These are phyloP conservation scores for Auricularia heimuer DNA, from an alignment of 768 basidiomycete genomes.

Conservation along the genomic window DNA sequence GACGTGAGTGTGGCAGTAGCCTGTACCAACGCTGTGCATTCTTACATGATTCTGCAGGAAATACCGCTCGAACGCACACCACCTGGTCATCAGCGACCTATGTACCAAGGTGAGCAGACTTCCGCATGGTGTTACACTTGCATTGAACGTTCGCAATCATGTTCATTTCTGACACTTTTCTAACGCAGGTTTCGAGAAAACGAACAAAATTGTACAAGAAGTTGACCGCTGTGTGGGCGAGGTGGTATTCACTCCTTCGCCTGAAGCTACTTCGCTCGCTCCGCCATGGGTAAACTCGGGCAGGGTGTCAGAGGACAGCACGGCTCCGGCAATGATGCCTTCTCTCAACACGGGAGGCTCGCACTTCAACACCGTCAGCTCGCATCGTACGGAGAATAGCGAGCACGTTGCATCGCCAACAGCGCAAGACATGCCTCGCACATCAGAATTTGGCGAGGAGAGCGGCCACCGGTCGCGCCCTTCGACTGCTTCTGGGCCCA, in stretches of 20 bases:
- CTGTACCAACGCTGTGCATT: too few relatives aligned
- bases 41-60: constrained; percentile 33
- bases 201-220: constrained; percentile 52
- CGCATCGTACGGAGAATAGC: background rate
- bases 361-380: background rate
- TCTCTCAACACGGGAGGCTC: background rate
- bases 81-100: constrained; percentile 65
- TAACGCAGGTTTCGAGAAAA: constrained; percentile 26
- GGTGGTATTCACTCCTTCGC: constrained; percentile 7
- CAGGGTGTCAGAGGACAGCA: background rate
- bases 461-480: background rate
- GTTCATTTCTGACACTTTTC: background rate
- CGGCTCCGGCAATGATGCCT: background rate
- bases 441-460: background rate
- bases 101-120: constrained; percentile 50
- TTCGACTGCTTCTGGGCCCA: background rate
- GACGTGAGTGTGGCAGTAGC: constrained; percentile 20
- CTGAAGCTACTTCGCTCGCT: background rate
- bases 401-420: background rate
- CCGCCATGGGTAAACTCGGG: background rate
- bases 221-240: constrained; percentile 30
- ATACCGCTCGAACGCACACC: constrained; percentile 73
- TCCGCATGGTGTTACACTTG: background rate
- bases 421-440: background rate
- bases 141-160: background rate